phyloP scores from a whole-genome alignment of 73 alveolate genomes.

The Tetrahymena elliotti region DNA sequence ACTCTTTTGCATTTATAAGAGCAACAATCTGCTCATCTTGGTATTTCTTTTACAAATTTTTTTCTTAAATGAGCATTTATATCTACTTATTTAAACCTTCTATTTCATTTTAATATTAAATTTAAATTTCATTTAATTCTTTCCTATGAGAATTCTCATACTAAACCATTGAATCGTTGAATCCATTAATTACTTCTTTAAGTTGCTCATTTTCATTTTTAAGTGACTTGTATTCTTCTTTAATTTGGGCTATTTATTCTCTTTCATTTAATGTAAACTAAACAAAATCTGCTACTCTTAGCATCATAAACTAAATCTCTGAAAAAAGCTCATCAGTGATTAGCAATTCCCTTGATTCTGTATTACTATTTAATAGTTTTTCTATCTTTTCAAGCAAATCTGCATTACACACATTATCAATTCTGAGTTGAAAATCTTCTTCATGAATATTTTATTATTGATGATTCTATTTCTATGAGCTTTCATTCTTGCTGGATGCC shows the following conservation, averaged over 20 bases:
- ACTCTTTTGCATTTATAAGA: background rate
- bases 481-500: background rate
- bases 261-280: background rate
- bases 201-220: background rate
- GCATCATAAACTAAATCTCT: background rate
- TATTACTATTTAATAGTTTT: background rate
- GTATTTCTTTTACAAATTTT: background rate
- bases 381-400: background rate
- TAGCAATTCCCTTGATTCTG: background rate
- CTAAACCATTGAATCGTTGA: background rate
- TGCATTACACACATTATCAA: background rate
- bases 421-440: background rate
- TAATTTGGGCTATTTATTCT: background rate
- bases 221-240: background rate
- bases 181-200: background rate
- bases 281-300: background rate
- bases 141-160: background rate
- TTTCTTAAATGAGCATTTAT: background rate
- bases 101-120: background rate
- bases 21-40: background rate
- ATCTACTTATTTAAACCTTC: background rate
- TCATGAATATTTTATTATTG: background rate
- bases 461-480: background rate
- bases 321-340: background rate
- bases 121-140: background rate